Percentiles rank a stretch among this genome's conserved stretches.
These are phyloP conservation scores for Aspergillus fumigatiaffinis DNA, from an alignment of 2,329 filamentous ascomycete species.

Conservation along the genomic window DNA sequence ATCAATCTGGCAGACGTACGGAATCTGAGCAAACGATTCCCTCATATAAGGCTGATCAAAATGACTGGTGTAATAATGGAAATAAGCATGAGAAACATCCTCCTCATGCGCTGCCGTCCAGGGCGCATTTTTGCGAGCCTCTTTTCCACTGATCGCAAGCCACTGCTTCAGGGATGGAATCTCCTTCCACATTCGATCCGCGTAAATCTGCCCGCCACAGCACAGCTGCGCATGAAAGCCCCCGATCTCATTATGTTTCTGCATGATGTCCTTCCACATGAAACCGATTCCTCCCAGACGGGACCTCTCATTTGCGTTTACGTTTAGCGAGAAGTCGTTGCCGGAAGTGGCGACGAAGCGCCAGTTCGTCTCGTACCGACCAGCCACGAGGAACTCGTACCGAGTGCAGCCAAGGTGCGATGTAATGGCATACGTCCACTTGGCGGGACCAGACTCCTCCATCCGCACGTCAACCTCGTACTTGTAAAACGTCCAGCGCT, in stretches of 20 bases:
- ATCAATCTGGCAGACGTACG: constrained; percentile 86
- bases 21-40: constrained; percentile 96
- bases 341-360: constrained; percentile 93
- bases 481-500: constrained; percentile 92
- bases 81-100: constrained; percentile 92
- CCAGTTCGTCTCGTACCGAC: constrained; percentile 86
- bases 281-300: constrained; percentile 85
- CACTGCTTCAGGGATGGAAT: constrained; percentile 91
- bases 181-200: constrained; percentile 93
- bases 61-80: constrained; percentile 97
- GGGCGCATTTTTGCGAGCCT: constrained; percentile 80
- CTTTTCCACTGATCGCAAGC: constrained; percentile 88
- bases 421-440: constrained; percentile 98
- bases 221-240: constrained; percentile 94
- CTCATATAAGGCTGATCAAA: constrained; percentile 94
- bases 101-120: constrained; percentile 97
- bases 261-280: constrained; percentile 99
- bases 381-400: constrained; percentile 94
- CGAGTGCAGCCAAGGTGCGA: constrained; percentile 96
- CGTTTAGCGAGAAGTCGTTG: constrained; percentile 88
- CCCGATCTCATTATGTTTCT: constrained; percentile 94
- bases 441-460: constrained; percentile 70
- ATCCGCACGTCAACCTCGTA: constrained; percentile 90
- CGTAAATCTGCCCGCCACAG: constrained; percentile 91
- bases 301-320: constrained; percentile 78